Evolutionary conservation across 805 yeast genomes (phyloP).

Genomic region (Candida insectalens): DNA sequence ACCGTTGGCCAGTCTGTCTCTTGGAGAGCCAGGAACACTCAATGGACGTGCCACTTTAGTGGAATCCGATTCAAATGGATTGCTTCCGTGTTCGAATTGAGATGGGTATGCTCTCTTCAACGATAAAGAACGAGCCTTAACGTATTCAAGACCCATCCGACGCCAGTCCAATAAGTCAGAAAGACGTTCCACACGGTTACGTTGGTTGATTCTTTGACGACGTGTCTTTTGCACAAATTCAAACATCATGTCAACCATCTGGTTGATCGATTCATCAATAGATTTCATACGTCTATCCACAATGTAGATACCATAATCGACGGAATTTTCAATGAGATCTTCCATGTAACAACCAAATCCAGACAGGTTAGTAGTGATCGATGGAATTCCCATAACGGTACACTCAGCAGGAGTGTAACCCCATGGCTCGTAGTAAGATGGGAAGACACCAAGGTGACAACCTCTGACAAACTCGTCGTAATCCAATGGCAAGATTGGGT

Average conservation of each 20-base stretch:
- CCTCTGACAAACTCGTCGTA: constrained; percentile 98
- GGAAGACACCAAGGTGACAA: constrained; percentile 96
- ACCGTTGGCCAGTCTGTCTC: constrained; percentile 43
- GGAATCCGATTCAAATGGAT: constrained; percentile 31
- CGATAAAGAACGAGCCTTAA: constrained; percentile 88
- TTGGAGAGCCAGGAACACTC: constrained; percentile 96
- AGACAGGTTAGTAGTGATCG: constrained; percentile 89
- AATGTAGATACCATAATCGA: constrained; percentile 94
- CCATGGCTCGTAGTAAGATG: constrained; percentile 98
- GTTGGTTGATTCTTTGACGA: constrained; percentile 94
- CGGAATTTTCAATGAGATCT: constrained; percentile 86
- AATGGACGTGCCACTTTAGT: constrained; percentile 82
- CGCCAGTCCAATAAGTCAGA: constrained; percentile 94
- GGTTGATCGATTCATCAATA: constrained; percentile 89
- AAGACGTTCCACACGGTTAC: constrained; percentile 92
- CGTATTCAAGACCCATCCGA: constrained; percentile 94
- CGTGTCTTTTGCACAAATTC: constrained; percentile 83
- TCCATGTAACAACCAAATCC: constrained; percentile 99
- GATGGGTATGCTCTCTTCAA: constrained; percentile 92
- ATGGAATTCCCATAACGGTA: constrained; percentile 98
- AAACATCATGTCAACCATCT: constrained; percentile 80
- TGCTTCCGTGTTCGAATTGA: constrained; percentile 42
- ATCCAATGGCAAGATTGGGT: constrained; percentile 87
- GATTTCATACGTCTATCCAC: constrained; percentile 90
- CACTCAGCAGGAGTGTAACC: constrained; percentile 99